Evolutionary conservation across 495 filamentous ascomycete species (phyloP).

Genomic region (Daldinia bambusicola): DNA sequence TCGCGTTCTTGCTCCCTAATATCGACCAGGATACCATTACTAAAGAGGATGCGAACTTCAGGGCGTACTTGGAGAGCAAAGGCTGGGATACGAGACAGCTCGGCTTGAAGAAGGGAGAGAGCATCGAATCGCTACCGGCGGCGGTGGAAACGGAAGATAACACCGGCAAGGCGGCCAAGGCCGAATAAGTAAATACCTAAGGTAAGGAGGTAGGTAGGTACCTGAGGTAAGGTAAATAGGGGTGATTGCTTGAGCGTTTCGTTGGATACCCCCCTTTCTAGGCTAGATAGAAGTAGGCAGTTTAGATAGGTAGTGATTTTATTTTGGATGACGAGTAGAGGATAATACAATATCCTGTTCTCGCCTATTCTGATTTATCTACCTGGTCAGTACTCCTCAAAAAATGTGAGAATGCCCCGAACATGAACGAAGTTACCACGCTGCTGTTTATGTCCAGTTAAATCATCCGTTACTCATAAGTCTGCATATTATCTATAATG

Average conservation of each 20-base stretch:
- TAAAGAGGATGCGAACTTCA: constrained; percentile 75
- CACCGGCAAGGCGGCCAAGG: constrained; percentile 19
- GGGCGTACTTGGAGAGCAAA: constrained; percentile 70
- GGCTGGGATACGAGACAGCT: constrained; percentile 78
- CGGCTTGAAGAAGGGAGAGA: constrained; percentile 60
- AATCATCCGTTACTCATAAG: too few species aligned
- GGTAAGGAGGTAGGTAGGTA: too few species aligned
- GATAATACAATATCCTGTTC: constrained; percentile 10
- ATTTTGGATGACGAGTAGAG: constrained; percentile 17
- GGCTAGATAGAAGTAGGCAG: background rate
- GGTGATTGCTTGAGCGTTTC: background rate
- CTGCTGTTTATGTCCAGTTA: too few species aligned
- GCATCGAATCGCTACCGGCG: constrained; percentile 36
- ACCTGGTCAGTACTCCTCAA: background rate
- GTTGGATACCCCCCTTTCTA: constrained; percentile 27
- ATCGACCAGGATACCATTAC: constrained; percentile 81
- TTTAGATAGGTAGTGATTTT: constrained; percentile 2
- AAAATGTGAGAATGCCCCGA: background rate
- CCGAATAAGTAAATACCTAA: background rate
- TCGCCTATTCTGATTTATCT: background rate
- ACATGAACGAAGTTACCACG: too few species aligned
- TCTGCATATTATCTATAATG: too few species aligned
- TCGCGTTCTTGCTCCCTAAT: constrained; percentile 70
- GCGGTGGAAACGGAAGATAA: constrained; percentile 29
- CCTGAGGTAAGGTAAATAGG: too few species aligned